Base-by-base conservation (phyloP, 73 alveolate species). In the Paramecium biaurelia region DNA sequence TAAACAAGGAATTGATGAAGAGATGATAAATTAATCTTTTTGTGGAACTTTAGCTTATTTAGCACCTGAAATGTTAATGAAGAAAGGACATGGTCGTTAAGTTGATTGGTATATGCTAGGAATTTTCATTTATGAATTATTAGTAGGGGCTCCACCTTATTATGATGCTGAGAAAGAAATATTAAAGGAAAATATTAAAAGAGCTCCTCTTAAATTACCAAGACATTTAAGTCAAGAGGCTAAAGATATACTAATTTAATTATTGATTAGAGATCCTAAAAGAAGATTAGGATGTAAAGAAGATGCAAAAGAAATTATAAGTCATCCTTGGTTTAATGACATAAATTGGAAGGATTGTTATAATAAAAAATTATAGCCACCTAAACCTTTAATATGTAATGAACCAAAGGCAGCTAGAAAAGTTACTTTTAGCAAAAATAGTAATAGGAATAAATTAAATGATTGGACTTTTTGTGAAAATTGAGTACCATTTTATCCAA, bases 21-120 rank as follows among this genome's bases (percentile, higher is more conserved):
- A 92, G 57, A 92, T 86, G 26, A 20, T 63, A 14, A 93, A 96
- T 37, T 56, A 79, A 28, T 76, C 96, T 4, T 94, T 94, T 82
- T 94, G 97, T 72, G 97, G 97, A 15, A 92, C 98, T 10, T 93
- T 97, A 14, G 99, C 99, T 21, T 97, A 97, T 96, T 92, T 97
- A 35, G 99, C 99, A 0, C 99, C 99, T 23, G 99, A 97, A 92
- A 96, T 97, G 98, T 85, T 97, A 57, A 92, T 90, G 76, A 92
- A 98, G 53, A 56, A 94, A 23, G 99, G 99, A 10, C 99, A 97
- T 93, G 98, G 99, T 1, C 96, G 96, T 92, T 95, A 98, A 8
- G 99, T 97, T 10, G 99, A 97, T 93, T 97, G 99, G 99, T 97
- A 97, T 85, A 92, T 96, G 68, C 85, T 97, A 12, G 94, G 94